Evolutionary conservation across 495 filamentous ascomycete genomes (phyloP).

Genomic region (Stereocaulon alpinum): DNA sequence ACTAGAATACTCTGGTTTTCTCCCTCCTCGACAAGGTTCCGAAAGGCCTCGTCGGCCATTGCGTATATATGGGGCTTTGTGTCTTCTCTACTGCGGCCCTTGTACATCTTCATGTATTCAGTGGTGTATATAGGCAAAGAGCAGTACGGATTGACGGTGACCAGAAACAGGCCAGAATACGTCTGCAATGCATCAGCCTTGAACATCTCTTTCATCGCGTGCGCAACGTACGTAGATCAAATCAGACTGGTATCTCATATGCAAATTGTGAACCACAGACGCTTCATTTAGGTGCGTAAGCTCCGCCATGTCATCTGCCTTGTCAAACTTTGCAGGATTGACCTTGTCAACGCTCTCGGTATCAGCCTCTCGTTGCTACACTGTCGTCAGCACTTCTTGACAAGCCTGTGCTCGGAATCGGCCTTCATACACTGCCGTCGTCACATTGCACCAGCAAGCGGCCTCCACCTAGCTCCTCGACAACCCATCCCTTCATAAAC

Average conservation of each 20-base stretch:
- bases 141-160: conserved; percentile 95
- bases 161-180: conserved; percentile 94
- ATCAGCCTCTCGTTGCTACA: conserved; percentile 76
- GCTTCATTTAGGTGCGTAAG: conserved; percentile 96
- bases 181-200: conserved; percentile 41
- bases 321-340: conserved; percentile 99
- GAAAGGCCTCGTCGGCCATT: conserved; percentile 95
- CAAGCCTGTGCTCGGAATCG: not conserved
- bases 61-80: conserved; percentile 97
- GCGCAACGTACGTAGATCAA: conserved; percentile 67
- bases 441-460: conserved; percentile 81
- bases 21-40: conserved; percentile 89
- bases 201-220: not conserved
- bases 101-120: conserved; percentile 96
- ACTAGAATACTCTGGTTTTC: conserved; percentile 97
- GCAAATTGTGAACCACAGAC: conserved; percentile 94
- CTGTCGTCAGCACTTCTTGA: conserved; percentile 15
- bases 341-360: conserved; percentile 88
- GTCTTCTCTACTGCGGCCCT: conserved; percentile 78
- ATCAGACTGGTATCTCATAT: conserved; percentile 87
- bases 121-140: conserved; percentile 90
- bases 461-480: conserved; percentile 63
- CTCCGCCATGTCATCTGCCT: conserved; percentile 98
- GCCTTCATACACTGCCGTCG: conserved; percentile 67
- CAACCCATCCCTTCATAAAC: conserved; percentile 84